These are phyloP conservation scores for Aureobasidium sp. DNA, from an alignment of 2,329 filamentous ascomycete genomes.

Conservation along the genomic window DNA sequence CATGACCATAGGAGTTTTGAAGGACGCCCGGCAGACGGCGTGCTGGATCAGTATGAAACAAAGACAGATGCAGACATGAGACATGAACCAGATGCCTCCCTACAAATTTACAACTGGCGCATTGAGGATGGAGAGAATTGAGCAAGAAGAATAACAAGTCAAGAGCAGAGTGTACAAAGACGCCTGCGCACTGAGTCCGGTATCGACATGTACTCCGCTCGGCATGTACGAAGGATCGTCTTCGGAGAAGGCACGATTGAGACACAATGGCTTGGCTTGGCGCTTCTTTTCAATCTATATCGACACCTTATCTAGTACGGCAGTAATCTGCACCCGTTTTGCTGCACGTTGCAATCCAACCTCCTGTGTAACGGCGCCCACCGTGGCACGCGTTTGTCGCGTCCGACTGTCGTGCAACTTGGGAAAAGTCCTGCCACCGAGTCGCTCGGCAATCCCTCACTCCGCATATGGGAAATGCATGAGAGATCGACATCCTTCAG, in stretches of 20 bases:
- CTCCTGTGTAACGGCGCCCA: not conserved
- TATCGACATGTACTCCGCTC: not conserved
- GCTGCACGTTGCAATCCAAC: slow-evolving; percentile 1
- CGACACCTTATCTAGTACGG: not conserved
- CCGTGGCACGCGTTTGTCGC: not conserved
- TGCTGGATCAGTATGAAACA: slow-evolving; percentile 9
- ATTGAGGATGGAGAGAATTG: not conserved
- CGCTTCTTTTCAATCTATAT: not conserved
- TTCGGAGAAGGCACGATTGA: not conserved
- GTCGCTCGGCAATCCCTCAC: not conserved
- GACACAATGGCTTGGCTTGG: not conserved
- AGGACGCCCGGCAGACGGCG: not conserved
- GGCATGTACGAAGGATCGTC: not conserved
- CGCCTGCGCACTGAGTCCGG: not conserved
- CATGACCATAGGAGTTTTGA: not conserved
- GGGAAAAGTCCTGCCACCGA: not conserved
- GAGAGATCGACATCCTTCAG: slow-evolving; percentile 21
- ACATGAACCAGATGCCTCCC: not conserved
- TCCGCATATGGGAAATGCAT: not conserved
- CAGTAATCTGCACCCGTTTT: not conserved
- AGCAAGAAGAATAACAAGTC: not conserved
- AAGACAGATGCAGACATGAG: not conserved
- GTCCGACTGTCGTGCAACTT: not conserved
- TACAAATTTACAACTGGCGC: not conserved
- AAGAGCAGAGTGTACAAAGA: not conserved